Conservation (phyloP, 2,329 filamentous ascomycete genomes). For the Penicillium brasilianum region DNA sequence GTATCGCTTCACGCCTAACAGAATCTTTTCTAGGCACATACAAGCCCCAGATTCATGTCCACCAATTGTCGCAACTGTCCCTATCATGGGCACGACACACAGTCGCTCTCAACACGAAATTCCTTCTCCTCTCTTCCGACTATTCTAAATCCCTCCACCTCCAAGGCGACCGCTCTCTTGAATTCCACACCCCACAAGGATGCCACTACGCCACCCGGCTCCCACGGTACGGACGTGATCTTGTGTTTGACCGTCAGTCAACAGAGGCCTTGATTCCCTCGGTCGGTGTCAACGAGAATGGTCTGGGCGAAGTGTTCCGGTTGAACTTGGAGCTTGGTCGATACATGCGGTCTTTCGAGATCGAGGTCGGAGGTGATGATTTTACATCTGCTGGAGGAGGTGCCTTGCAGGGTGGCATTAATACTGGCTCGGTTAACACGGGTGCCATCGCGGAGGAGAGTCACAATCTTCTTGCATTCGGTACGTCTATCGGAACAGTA, state of each 20-base stretch:
- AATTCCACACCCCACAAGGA: slow-evolving; percentile 89
- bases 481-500: slow-evolving; percentile 91
- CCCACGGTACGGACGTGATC: slow-evolving; percentile 87
- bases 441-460: slow-evolving; percentile 85
- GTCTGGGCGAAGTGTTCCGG: slow-evolving; percentile 88
- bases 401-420: slow-evolving; percentile 83
- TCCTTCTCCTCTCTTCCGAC: slow-evolving; percentile 84
- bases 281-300: slow-evolving; percentile 83
- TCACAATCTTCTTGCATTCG: slow-evolving; percentile 90
- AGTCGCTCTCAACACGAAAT: slow-evolving; percentile 86
- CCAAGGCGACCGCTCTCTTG: slow-evolving; percentile 86
- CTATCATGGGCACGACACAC: slow-evolving; percentile 95
- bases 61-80: slow-evolving; percentile 89
- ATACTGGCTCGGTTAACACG: slow-evolving; percentile 83
- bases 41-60: slow-evolving; percentile 89
- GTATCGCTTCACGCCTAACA: slow-evolving; percentile 14
- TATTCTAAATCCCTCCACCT: slow-evolving; percentile 94
- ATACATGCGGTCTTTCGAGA: slow-evolving; percentile 92
- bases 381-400: slow-evolving; percentile 67
- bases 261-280: slow-evolving; percentile 86
- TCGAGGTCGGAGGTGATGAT: slow-evolving; percentile 88
- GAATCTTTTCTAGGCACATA: slow-evolving; percentile 58
- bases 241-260: slow-evolving; percentile 80
- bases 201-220: slow-evolving; percentile 89
- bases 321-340: slow-evolving; percentile 89